phyloP scores from a whole-genome alignment of 179 eudicot genomes.

The Beta macrorhiza region DNA sequence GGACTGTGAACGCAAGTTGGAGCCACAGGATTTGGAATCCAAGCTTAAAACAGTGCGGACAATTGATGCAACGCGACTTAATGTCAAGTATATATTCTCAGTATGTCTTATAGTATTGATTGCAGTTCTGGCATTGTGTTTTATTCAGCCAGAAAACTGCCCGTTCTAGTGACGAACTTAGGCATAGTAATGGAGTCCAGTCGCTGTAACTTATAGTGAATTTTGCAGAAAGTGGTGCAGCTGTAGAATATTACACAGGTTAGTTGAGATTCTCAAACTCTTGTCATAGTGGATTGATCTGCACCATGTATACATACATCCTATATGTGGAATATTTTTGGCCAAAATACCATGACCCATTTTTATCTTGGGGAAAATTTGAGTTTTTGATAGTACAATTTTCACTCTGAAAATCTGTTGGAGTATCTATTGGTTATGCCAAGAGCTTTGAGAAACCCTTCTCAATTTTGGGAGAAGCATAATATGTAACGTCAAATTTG shows the following conservation, averaged over 20 bases:
- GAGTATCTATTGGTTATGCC: neutral
- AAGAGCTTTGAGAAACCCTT: neutral
- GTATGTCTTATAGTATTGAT: conserved; percentile 40
- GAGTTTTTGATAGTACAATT: neutral
- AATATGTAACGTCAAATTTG: neutral
- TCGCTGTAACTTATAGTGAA: neutral
- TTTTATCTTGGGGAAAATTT: neutral
- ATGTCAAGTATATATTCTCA: conserved; percentile 35
- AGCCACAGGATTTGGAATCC: conserved; percentile 25
- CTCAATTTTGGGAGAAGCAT: neutral
- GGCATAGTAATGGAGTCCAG: neutral
- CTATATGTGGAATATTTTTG: neutral
- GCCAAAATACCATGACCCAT: neutral
- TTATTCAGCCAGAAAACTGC: conserved; percentile 33
- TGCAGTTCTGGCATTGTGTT: conserved; percentile 38
- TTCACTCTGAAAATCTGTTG: neutral
- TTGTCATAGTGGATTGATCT: conserved; percentile 1
- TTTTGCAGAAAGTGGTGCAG: conserved; percentile 11
- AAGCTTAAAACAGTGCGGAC: conserved; percentile 53
- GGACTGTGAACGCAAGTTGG: conserved; percentile 27
- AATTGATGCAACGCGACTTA: conserved; percentile 68
- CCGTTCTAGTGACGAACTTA: conserved; percentile 25
- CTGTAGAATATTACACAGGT: conserved; percentile 2
- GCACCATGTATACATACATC: neutral
- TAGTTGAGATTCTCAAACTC: conserved; percentile 4